These are phyloP conservation scores for Lachnellula willkommii DNA, from an alignment of 2,329 filamentous ascomycete species.

Conservation along the genomic window DNA sequence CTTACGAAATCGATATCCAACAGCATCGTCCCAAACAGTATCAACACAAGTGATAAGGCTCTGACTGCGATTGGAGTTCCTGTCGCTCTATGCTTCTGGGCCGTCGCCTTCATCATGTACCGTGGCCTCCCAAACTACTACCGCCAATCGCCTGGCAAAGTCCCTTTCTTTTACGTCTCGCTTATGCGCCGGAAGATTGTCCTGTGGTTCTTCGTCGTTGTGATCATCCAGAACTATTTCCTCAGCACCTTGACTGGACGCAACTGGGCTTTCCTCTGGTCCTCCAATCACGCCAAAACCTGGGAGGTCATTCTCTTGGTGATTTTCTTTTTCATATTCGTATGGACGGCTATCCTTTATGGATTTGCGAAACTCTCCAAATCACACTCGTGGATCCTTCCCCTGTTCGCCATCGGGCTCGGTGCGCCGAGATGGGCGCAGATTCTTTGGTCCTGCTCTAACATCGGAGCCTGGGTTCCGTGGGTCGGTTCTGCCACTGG, in stretches of 20 bases:
- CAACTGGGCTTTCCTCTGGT: slow-evolving; percentile 51
- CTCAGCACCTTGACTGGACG: slow-evolving; percentile 57
- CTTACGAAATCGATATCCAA: slow-evolving; percentile 42
- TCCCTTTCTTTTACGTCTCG: slow-evolving; percentile 61
- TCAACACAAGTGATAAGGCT: slow-evolving; percentile 1
- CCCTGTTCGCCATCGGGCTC: slow-evolving; percentile 62
- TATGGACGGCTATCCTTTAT: slow-evolving; percentile 51
- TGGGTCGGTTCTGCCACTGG: slow-evolving; percentile 52
- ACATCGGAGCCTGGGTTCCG: slow-evolving; percentile 56
- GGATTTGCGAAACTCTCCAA: slow-evolving; percentile 51
- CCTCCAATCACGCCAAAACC: slow-evolving; percentile 38
- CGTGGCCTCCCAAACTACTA: slow-evolving; percentile 63
- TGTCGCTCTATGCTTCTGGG: slow-evolving; percentile 52
- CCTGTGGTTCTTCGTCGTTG: slow-evolving; percentile 60
- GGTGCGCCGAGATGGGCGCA: slow-evolving; percentile 62
- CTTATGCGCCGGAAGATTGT: slow-evolving; percentile 59
- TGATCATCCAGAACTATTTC: slow-evolving; percentile 65
- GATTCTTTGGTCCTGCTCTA: slow-evolving; percentile 60
- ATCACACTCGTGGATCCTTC: slow-evolving; percentile 60
- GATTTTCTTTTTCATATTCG: slow-evolving; percentile 46
- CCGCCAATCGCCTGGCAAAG: slow-evolving; percentile 55
- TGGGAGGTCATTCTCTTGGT: slow-evolving; percentile 56
- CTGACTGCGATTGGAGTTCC: slow-evolving; percentile 49
- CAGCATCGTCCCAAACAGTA: slow-evolving; percentile 31
- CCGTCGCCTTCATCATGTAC: slow-evolving; percentile 49